Evolutionary conservation across 2,329 filamentous ascomycete species (phyloP).

Genomic region (Bertia moriformis): DNA sequence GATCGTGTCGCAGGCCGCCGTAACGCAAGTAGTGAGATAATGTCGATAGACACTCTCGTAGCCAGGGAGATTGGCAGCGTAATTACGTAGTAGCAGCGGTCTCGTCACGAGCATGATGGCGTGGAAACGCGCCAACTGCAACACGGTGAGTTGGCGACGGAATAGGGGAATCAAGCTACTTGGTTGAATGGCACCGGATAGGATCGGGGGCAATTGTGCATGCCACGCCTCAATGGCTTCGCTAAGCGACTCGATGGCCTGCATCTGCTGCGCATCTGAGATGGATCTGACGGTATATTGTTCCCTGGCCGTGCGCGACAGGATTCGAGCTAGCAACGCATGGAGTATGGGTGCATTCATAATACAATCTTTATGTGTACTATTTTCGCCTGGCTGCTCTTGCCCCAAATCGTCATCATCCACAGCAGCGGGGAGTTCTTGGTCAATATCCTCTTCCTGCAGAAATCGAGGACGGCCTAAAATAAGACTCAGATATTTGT

Average conservation of each 20-base stretch:
- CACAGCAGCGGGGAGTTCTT: constrained; percentile 6
- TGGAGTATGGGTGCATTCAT: neutral
- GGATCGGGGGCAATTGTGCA: neutral
- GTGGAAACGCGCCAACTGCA: neutral
- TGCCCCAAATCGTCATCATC: neutral
- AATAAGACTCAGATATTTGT: constrained; percentile 20
- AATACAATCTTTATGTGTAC: neutral
- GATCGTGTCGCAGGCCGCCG: neutral
- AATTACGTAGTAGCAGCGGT: neutral
- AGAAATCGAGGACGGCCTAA: constrained; percentile 18
- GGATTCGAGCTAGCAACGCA: neutral
- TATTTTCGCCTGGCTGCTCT: neutral
- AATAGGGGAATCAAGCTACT: neutral
- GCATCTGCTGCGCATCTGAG: neutral
- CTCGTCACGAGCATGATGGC: neutral
- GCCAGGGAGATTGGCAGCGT: neutral
- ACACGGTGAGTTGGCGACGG: neutral
- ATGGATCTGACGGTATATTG: neutral
- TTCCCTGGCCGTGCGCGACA: neutral
- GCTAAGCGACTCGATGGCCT: neutral
- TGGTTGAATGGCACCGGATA: neutral
- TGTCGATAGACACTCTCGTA: neutral
- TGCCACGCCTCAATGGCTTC: neutral
- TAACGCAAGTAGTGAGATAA: neutral
- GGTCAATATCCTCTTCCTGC: constrained; percentile 12